Base-by-base conservation (phyloP, 2,329 filamentous ascomycete genomes). In the Blastomyces gilchristii region DNA sequence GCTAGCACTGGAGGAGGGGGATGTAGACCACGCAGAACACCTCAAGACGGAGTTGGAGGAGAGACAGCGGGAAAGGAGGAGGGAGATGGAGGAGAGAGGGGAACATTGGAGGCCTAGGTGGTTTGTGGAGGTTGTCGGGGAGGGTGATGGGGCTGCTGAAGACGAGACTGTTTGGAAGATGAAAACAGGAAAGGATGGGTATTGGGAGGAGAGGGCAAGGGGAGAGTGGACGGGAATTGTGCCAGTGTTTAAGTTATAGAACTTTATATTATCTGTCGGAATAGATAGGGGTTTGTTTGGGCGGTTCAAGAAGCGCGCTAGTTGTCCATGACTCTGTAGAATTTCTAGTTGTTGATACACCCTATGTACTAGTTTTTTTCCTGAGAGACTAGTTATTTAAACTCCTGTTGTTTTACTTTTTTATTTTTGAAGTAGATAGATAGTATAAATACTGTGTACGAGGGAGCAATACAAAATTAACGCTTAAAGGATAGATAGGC, bases 11-110 rank as follows among this genome's bases (percentile, higher is more conserved):
- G 94, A 99, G 76, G 80, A 87, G 54, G 91, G 92, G 16, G 85
- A 89, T 60, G 78, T 96, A 16, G 93, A 97, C 69, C 81, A 84
- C 6, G 94, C 94, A 0, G 94, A 99, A 80, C 83, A 80, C 47
- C 80, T 90, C 71, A 99, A 99, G 77, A 85, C 87, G 7, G 82
- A 81, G 67, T 81, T 99, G 3, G 94, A 99, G 72, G 93, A 97
- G 76, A 83, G 83, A 12, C 94, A 99, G 79, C 82, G 94, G 41
- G 80, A 80, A 18, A 81, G 94, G 57, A 81, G 94, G 61, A 85
- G 85, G 67, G 85, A 87, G 11, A 79, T 93, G 77, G 94, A 97
- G 73, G 86, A 86, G 58, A 80, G 80, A 4, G 90, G 89, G 0
- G 86, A 91, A 70, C 76, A 80, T 63, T 87, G 92, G 82, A 83